These are phyloP conservation scores for Mycena citricolor DNA, from an alignment of 1,284 basidiomycete genomes.

Conservation along the genomic window DNA sequence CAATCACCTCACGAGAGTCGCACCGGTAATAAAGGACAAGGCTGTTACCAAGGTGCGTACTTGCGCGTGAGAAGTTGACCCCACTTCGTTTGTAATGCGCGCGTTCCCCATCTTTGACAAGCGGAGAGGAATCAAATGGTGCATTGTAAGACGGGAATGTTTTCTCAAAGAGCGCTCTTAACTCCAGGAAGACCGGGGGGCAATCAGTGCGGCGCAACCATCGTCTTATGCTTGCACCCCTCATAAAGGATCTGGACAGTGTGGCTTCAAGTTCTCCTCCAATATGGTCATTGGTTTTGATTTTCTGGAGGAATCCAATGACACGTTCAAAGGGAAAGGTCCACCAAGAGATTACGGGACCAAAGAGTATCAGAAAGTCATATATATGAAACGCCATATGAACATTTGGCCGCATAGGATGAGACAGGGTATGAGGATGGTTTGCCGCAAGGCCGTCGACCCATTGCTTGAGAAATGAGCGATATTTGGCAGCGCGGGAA, in stretches of 20 bases:
- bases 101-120: constrained; percentile 1
- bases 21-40: constrained; percentile 15
- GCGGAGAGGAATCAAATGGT: background rate
- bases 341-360: constrained; percentile 28
- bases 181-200: constrained; percentile 17
- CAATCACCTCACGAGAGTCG: background rate
- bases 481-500: background rate
- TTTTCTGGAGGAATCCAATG: constrained; percentile 18
- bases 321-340: constrained; percentile 20
- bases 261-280: constrained; percentile 20
- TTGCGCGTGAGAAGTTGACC: constrained; percentile 12
- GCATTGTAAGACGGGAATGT: no score
- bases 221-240: constrained; percentile 12
- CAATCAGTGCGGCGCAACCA: constrained; percentile 18
- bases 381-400: constrained; percentile 32
- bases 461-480: constrained; percentile 14
- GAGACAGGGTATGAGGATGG: constrained; percentile 18
- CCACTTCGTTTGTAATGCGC: constrained; percentile 22
- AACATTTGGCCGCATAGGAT: constrained; percentile 11
- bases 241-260: constrained; percentile 13
- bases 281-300: constrained; percentile 14
- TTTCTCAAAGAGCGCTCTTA: constrained; percentile 19
- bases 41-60: constrained; percentile 27
- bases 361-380: constrained; percentile 30
- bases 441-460: constrained; percentile 13